Base-by-base conservation (phyloP, 805 yeast genomes). In the Metschnikowia chrysomelidarum region DNA sequence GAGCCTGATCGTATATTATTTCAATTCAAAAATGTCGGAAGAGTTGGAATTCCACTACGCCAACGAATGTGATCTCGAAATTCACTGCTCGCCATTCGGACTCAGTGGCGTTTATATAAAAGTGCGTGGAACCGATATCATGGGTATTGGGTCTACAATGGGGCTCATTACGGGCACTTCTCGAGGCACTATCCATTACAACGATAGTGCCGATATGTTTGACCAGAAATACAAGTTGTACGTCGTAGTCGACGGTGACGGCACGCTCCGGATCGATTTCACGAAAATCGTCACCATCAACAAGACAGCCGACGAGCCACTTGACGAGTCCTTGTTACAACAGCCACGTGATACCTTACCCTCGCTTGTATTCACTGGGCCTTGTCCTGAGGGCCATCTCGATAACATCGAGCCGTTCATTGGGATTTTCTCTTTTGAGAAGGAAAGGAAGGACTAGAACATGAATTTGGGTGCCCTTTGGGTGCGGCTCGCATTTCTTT, bases 41-140 rank as follows among this genome's bases (percentile, higher is more conserved):
- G 50, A 46, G 19, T 41, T 54, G 23, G 46, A 43, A 24, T 73
- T 71, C 53, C 62, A 64, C 32, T 70, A 61, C 44, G 71, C 77
- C 34, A 70, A 69, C 41, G 71, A 67, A 40, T 73, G 78, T 44
- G 76, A 71, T 22, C 49, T 74, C 16, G 80, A 74, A 43, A 67
- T 73, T 17, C 78, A 74, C 52, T 73, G 78, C 47, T 73, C 78
- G 2, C 79, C 80, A 2, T 74, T 74, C 49, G 80, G 80, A 10
- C 60, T 74, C 14, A 63, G 73, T 22, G 79, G 79, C 10, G 49
- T 73, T 7, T 74, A 73, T 49, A 60, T 74, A 24, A 71, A 71
- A 39, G 59, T 74, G 11, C 60, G 57, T 5, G 77, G 71, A 7
- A 68, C 75, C 0, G 70, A 71, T 31, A 58, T 73, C 6, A 69